Evolutionary conservation across 2,329 filamentous ascomycete genomes (phyloP).

Genomic region (Pestalotiopsis sp.): DNA sequence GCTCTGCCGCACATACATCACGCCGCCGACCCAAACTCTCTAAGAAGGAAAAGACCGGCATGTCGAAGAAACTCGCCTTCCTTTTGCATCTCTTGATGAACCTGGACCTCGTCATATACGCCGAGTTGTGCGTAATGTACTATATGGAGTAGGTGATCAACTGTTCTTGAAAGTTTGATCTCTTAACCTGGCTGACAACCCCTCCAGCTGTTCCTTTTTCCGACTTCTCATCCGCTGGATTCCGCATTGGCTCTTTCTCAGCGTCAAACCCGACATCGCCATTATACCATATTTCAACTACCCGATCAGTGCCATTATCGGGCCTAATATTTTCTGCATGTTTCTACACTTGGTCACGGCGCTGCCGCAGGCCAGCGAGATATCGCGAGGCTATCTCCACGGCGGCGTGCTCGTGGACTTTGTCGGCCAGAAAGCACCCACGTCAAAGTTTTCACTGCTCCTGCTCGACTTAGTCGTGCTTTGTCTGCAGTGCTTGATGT

Average conservation of each 20-base stretch:
- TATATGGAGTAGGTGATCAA: slow-evolving; percentile 68
- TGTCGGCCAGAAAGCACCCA: slow-evolving; percentile 66
- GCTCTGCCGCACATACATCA: slow-evolving; percentile 2
- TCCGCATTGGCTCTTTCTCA: slow-evolving; percentile 66
- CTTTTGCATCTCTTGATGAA: slow-evolving; percentile 62
- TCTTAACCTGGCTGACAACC: background rate
- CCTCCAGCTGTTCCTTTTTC: slow-evolving; percentile 64
- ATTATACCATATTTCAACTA: slow-evolving; percentile 59
- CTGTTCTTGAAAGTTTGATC: no score
- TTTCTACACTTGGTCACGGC: slow-evolving; percentile 60
- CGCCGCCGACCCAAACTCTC: slow-evolving; percentile 26
- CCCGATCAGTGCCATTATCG: slow-evolving; percentile 60
- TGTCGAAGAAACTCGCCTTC: slow-evolving; percentile 62
- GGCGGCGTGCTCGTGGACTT: slow-evolving; percentile 71
- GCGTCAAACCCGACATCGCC: slow-evolving; percentile 62
- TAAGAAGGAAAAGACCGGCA: slow-evolving; percentile 35
- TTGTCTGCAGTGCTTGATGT: slow-evolving; percentile 64
- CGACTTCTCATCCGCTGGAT: slow-evolving; percentile 62
- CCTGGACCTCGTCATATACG: slow-evolving; percentile 66
- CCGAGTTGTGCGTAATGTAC: slow-evolving; percentile 67
- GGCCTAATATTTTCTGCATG: slow-evolving; percentile 63
- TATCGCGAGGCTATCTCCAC: slow-evolving; percentile 66
- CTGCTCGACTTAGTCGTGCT: slow-evolving; percentile 60
- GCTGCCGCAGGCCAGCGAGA: slow-evolving; percentile 60
- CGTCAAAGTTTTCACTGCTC: slow-evolving; percentile 58